Evolutionary conservation across 2,329 filamentous ascomycete genomes (phyloP), one percentile per base, ranked within the genome.

Genomic region (Immersiporthe knoxdaviesiana): DNA sequence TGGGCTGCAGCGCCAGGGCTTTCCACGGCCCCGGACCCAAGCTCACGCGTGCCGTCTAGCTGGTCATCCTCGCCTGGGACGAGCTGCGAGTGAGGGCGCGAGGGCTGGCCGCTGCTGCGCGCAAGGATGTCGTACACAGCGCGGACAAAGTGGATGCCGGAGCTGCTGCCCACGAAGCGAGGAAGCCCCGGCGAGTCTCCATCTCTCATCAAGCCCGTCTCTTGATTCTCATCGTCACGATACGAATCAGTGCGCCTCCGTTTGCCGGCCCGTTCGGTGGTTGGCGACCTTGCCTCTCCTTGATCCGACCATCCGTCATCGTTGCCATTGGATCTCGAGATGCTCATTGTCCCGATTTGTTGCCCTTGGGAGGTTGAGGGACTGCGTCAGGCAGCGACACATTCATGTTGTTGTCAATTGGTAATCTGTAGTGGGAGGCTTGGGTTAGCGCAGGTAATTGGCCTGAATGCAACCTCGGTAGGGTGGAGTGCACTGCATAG

Each of bases 41-140:
- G 11, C 21, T 71, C 67, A 16, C 37, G 69, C 4, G 58, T 71
- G 24, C 77, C 71, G 77, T 77, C 24, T 6, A 85, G 75, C 56
- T 84, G 83, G 68, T 88, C 86, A 70, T 88, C 86, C 72, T 88
- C 86, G 0, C 86, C 86, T 0, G 86, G 86, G 3, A 88, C 85
- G 11, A 87, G 79, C 47, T 76, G 72, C 65, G 77, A 76, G 7
- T 72, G 75, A 64, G 77, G 78, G 10, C 63, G 56, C 62, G 68
- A 32, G 6, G 64, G 50, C 30, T 68, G 63, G 27, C 67, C 67
- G 12, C 54, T 69, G 35, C 32, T 68, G 50, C 66, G 69, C 2
- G 81, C 77, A 39, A 88, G 79, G 0, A 84, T 81, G 41, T 82
- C 77, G 56, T 87, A 86, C 1, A 88, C 86, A 27, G 83, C 83